phyloP scores from a whole-genome alignment of 2,329 filamentous ascomycete genomes.

The Ophiostoma novo-ulmi region DNA sequence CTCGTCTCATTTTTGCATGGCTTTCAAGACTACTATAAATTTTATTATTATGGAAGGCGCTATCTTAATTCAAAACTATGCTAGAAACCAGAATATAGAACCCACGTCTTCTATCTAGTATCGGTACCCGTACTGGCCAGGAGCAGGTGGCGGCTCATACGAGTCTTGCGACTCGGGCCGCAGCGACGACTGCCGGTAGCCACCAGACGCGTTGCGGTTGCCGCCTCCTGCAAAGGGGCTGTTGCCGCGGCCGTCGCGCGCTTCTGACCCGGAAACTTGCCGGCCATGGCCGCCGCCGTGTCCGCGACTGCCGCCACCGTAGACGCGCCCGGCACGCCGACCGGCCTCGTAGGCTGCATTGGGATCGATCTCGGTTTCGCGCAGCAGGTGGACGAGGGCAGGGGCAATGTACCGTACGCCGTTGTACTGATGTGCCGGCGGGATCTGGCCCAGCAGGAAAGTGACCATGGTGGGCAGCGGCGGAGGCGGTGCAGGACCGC shows the following conservation, averaged over 20 bases:
- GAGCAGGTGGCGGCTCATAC: conserved; percentile 39
- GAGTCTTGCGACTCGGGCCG: conserved; percentile 45
- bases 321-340: conserved; percentile 13
- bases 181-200: conserved; percentile 50
- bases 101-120: background rate
- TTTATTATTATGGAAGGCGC: background rate
- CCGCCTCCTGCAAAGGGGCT: conserved; percentile 34
- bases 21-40: too few relatives aligned
- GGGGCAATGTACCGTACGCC: conserved; percentile 64
- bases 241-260: conserved; percentile 41
- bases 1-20: too few relatives aligned
- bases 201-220: conserved; percentile 34
- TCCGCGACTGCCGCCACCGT: conserved; percentile 20
- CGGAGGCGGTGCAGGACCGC: conserved; percentile 39
- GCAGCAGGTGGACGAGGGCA: conserved; percentile 68
- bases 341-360: conserved; percentile 45
- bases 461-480: conserved; percentile 67
- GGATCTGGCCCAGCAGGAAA: conserved; percentile 67
- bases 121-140: conserved; percentile 15
- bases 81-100: too few relatives aligned
- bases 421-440: conserved; percentile 66
- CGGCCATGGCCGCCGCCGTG: background rate
- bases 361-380: conserved; percentile 58
- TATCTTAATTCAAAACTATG: background rate
- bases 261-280: background rate